phyloP scores from a whole-genome alignment of 208 protist species.

The Crithidia fasciculata region DNA sequence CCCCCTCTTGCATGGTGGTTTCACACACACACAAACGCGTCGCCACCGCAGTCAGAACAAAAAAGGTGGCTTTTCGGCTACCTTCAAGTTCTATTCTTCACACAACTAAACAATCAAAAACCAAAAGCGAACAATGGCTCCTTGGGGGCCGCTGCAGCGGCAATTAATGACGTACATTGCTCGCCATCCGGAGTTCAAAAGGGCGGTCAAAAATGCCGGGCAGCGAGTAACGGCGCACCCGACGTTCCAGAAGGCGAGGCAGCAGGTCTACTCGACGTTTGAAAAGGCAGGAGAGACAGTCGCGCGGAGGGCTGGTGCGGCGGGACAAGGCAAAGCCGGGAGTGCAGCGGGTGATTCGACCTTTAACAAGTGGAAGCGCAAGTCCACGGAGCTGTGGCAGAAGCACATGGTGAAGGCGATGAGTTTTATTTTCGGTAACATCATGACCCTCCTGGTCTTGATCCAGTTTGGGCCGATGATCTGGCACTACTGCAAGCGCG shows the following conservation, averaged over 20 bases:
- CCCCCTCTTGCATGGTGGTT: too few species aligned
- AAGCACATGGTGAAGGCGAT: slow-evolving; percentile 28
- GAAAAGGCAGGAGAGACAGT: slow-evolving; percentile 20
- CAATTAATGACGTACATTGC: slow-evolving; percentile 44
- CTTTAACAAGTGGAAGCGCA: slow-evolving; percentile 29
- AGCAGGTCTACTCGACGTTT: slow-evolving; percentile 21
- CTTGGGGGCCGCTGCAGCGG: slow-evolving; percentile 41
- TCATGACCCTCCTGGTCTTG: slow-evolving; percentile 70
- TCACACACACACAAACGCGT: too few species aligned
- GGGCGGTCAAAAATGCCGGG: slow-evolving; percentile 30
- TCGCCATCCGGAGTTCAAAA: slow-evolving; percentile 41
- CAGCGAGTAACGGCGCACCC: slow-evolving; percentile 30
- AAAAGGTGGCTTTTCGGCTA: background rate
- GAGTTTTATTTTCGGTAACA: slow-evolving; percentile 72
- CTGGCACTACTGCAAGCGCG: slow-evolving; percentile 33
- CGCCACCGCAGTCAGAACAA: background rate
- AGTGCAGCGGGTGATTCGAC: slow-evolving; percentile 4
- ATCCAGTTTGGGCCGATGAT: slow-evolving; percentile 52
- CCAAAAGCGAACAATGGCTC: slow-evolving; percentile 27
- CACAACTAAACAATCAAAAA: background rate
- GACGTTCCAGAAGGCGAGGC: slow-evolving; percentile 28
- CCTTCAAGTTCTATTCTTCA: background rate
- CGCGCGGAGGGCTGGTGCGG: background rate
- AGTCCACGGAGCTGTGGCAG: slow-evolving; percentile 24
- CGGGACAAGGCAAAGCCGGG: background rate